These are phyloP conservation scores for Spergularia marina DNA, from an alignment of 148 eudicot species.

Conservation along the genomic window DNA sequence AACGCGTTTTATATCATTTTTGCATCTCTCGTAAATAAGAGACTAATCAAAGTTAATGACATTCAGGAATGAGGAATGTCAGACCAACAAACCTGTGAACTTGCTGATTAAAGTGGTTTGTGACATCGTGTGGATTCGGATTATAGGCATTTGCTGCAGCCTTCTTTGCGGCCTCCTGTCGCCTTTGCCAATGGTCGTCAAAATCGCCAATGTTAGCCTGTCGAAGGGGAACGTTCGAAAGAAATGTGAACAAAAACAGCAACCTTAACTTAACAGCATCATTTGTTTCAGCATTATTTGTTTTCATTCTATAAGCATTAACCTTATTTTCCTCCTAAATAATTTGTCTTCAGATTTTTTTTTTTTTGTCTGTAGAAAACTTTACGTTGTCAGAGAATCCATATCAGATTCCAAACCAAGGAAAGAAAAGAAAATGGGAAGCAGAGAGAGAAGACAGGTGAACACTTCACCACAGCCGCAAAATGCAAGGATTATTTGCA, in stretches of 20 bases:
- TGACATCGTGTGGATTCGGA: conserved; percentile 35
- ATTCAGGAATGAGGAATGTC: not conserved
- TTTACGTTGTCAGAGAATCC: not conserved
- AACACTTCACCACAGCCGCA: conserved; percentile 13
- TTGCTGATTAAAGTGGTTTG: conserved; percentile 25
- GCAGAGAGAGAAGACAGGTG: conserved; percentile 46
- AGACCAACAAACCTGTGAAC: conserved; percentile 31
- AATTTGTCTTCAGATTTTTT: not conserved
- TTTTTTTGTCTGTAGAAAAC: not conserved
- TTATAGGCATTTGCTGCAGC: conserved; percentile 35
- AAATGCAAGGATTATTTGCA: not conserved
- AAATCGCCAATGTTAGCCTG: conserved; percentile 29
- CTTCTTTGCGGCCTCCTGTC: conserved; percentile 33
- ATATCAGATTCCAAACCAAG: conserved; percentile 14
- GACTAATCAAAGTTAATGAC: not conserved
- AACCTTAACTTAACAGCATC: conserved; percentile 7
- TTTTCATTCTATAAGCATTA: not conserved
- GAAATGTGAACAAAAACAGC: conserved; percentile 29
- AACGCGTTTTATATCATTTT: not conserved
- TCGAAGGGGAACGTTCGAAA: conserved; percentile 20
- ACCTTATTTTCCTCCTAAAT: not conserved
- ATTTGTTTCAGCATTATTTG: conserved; percentile 17
- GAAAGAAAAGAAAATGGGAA: conserved; percentile 28
- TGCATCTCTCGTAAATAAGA: not conserved
- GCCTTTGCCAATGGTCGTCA: conserved; percentile 47